Base-by-base conservation (phyloP, 345 rosid species). In the Brassica carinata region DNA sequence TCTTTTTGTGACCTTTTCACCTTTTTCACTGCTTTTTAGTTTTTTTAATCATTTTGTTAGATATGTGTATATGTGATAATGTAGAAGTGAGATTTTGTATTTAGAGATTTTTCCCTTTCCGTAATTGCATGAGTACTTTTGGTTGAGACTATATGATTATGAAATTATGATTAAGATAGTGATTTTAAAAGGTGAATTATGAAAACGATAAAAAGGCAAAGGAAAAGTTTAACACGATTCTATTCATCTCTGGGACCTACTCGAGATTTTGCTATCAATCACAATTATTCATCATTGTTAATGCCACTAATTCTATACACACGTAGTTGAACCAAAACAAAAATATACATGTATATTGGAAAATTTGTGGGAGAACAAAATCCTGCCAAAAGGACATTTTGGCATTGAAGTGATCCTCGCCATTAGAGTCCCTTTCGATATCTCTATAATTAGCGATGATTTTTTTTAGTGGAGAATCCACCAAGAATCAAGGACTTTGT, bases 361-460 rank as follows among this genome's bases (percentile, higher is more conserved):
- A 23, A 64, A 26, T 6, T 19, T 9, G 26, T 48, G 27, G 18
- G 40, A 66, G 43, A 73, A 53, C 58, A 59, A 67, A 69, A 68
- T 45, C 34, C 63, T n/a, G 58, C 64, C 43, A 62, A 68, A 74
- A 67, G 19, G 33, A 69, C 75, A 80, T 80, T 69, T 19, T 30
- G 53, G 53, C 31, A 23, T 27, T 74, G 65, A 68, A 69, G 64
- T 69, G 27, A 48, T 74, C 55, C 14, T 74, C 17, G 57, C 75
- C 83, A 68, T 74, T 68, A 74, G 73, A 66, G 83, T 80, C 79
- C 5, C 75, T 80, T 80, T 80, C 83, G 59, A 69, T 63, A 80
- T 74, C 69, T 74, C 38, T 63, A 5, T 48, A 69, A n/a, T 31
- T 69, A 62, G 33, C 8, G 40, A 62, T 61, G n/a, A 19, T 55